Evolutionary conservation across 2,329 filamentous ascomycete genomes (phyloP), one percentile per base, ranked within the genome.

Genomic region (Neofusicoccum umdonicola): DNA sequence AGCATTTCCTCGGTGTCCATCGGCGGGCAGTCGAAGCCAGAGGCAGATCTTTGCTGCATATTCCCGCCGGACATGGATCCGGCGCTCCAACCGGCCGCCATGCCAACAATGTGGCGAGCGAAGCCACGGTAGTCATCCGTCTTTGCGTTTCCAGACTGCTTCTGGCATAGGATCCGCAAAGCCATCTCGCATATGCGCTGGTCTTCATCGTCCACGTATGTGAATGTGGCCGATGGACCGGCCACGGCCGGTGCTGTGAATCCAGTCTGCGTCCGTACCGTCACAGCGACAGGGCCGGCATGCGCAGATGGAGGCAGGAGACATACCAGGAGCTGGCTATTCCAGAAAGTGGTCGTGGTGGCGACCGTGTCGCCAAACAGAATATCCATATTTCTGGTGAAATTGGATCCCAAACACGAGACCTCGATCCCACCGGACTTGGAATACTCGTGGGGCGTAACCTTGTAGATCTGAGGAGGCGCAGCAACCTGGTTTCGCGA

Each of bases 361-460:
- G 87, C 87, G 52, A 85, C 79, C 15, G 81, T 82, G 67, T 89
- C 87, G 19, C 93, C 93, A 75, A 97, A 97, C 77, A 93, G 90
- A 63, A 97, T 91, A 67, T 93, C 90, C 67, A 96, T 84, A 1
- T 87, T 87, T 77, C 90, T 89, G 68, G 88, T 89, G 74, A 97
- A 96, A 13, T 89, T 87, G 68, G 88, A 90, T 17, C 93, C 93
- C 8, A 96, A 82, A 64, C 95, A 86, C 0, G 91, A 94, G 3
- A 97, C 92, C 75, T 97, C 93, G 61, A 92, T 93, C 47, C 93
- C 93, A 66, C 93, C 93, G 41, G 87, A 87, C 65, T 88, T 91
- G 6, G 93, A 91, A 0, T 93, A 93, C 75, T 96, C 91, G 35
- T 85, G 85, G 0, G 93, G 93, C 41, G 95, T 91, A 67, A 97